Evolutionary conservation across 306 rosid genomes (phyloP).

Genomic region (Quercus bicolor): DNA sequence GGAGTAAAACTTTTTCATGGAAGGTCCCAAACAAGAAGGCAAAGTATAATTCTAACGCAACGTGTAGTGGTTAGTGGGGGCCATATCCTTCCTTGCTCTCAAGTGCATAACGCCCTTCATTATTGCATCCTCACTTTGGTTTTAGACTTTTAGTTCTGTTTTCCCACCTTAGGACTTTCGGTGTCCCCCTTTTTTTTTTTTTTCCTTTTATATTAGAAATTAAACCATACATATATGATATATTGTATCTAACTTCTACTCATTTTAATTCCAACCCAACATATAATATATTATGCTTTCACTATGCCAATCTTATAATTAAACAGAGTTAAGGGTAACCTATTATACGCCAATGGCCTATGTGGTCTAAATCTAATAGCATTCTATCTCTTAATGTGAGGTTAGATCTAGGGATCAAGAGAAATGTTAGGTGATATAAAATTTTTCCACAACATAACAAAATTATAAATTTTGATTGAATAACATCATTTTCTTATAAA

Average conservation of each 20-base stretch:
- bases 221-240: background rate
- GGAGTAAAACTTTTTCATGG: slow-evolving; percentile 11
- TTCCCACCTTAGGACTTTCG: slow-evolving; percentile 40
- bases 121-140: slow-evolving; percentile 47
- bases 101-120: slow-evolving; percentile 52
- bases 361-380: too few species aligned
- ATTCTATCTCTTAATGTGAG: too few species aligned
- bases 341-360: too few species aligned
- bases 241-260: background rate
- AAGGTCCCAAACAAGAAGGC: slow-evolving; percentile 32
- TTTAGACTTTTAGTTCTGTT: background rate
- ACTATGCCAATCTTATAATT: too few species aligned
- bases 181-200: slow-evolving; percentile 2
- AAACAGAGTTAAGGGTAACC: too few species aligned
- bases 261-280: background rate
- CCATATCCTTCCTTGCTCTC: slow-evolving; percentile 47
- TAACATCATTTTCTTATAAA: too few species aligned
- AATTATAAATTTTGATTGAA: too few species aligned
- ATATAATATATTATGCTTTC: too few species aligned
- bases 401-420: too few species aligned
- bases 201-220: background rate
- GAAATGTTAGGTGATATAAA: too few species aligned
- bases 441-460: too few species aligned
- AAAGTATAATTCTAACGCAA: slow-evolving; percentile 35
- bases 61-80: slow-evolving; percentile 49